phyloP scores from a whole-genome alignment of 225 moss, liverwort and hornwort genomes.

The Straminergon stramineum region DNA sequence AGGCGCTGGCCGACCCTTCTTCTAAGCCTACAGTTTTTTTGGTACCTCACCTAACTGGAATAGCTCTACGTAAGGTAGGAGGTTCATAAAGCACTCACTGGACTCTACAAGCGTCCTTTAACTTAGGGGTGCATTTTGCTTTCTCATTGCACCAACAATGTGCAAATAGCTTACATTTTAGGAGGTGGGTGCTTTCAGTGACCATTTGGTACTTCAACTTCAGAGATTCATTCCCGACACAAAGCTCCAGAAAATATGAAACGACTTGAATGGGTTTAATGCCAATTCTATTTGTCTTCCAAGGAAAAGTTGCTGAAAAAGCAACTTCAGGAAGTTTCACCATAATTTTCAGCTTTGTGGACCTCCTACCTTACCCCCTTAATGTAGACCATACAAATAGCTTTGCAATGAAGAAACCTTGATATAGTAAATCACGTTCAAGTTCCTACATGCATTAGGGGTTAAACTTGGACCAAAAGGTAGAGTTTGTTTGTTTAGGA shows the following conservation, averaged over 20 bases:
- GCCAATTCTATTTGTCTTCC: neutral
- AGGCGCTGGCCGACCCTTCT: too few relatives aligned
- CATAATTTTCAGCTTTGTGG: neutral
- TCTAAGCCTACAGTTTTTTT: neutral
- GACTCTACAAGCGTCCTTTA: neutral
- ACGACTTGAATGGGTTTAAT: fast-evolving
- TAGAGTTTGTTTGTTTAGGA: neutral
- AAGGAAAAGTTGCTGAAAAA: fast-evolving
- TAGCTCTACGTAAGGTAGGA: neutral
- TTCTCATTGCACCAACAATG: neutral
- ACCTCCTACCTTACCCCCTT: neutral
- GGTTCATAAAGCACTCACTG: fast-evolving
- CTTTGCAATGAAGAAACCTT: too few relatives aligned
- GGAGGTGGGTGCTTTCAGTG: fast-evolving
- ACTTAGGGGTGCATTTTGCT: neutral
- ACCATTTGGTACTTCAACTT: neutral
- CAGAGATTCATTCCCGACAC: fast-evolving
- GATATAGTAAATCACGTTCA: too few relatives aligned
- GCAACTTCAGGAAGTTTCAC: neutral
- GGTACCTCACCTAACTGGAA: neutral
- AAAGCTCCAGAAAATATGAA: neutral
- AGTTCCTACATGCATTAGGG: too few relatives aligned
- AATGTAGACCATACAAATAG: too few relatives aligned
- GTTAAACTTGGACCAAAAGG: too few relatives aligned
- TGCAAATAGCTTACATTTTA: neutral